Conservation (phyloP, 768 basidiomycete species). For the Multifurca ochricompacta region DNA sequence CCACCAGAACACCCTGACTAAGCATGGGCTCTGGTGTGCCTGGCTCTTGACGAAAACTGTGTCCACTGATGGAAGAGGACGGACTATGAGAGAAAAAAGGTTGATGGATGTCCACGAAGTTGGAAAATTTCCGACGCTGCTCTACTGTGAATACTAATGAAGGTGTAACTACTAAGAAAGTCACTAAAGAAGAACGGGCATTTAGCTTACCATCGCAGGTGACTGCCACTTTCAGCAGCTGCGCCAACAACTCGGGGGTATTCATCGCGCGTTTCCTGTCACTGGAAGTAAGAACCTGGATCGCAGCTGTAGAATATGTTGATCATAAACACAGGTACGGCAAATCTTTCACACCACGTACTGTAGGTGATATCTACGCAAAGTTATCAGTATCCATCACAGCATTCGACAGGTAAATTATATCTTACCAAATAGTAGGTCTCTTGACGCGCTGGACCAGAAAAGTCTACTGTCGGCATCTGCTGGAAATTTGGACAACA, state of each 20-base stretch:
- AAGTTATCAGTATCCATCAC: background rate
- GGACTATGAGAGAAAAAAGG: conserved; percentile 18
- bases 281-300: conserved; percentile 16
- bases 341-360: background rate
- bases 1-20: conserved; percentile 55
- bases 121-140: conserved; percentile 13
- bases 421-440: conserved; percentile 57
- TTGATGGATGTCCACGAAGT: conserved; percentile 6
- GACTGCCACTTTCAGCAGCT: conserved; percentile 14
- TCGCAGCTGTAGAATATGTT: conserved; percentile 12
- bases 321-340: background rate
- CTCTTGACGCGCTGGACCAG: conserved; percentile 56
- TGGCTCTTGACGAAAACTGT: conserved; percentile 15
- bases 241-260: conserved; percentile 14
- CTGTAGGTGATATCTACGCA: conserved; percentile 16
- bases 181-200: background rate
- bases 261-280: conserved; percentile 10
- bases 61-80: conserved; percentile 15
- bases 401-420: background rate
- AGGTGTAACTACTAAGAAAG: background rate
- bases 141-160: conserved; percentile 17
- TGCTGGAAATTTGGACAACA: conserved; percentile 70
- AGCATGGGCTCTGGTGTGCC: conserved; percentile 16
- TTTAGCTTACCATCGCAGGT: conserved; percentile 13
- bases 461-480: conserved; percentile 72